Conservation (phyloP, 73 alveolate species). For the Paramecium sonneborni region DNA sequence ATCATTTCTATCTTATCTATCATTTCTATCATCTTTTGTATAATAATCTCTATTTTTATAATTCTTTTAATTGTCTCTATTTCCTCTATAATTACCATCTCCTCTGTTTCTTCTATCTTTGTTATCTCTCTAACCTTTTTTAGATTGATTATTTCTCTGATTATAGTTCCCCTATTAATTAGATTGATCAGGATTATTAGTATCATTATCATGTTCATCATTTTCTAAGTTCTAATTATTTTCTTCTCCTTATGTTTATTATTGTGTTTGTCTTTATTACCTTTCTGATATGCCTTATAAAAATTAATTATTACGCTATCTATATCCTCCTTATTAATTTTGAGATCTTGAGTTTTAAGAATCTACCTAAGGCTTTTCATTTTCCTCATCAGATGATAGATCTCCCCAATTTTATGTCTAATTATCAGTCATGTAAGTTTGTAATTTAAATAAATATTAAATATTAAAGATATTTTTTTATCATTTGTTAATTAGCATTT, state of each 20-base stretch:
- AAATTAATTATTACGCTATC: neutral
- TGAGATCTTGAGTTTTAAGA: neutral
- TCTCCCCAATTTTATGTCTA: neutral
- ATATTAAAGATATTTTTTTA: neutral
- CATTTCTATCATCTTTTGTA: neutral
- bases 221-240: neutral
- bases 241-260: neutral
- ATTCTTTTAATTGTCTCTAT: neutral
- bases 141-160: neutral
- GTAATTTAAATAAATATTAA: neutral
- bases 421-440: slow-evolving; percentile 5
- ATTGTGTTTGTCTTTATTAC: neutral
- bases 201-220: neutral
- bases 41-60: neutral
- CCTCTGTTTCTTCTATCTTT: neutral
- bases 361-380: neutral
- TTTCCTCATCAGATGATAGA: neutral
- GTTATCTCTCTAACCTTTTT: neutral
- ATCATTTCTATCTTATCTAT: neutral
- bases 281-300: neutral
- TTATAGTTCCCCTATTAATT: neutral
- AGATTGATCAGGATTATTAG: neutral
- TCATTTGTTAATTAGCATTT: neutral
- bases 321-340: neutral
- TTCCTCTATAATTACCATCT: neutral